A percentile compares a stretch with the other conserved stretches of the same genome.
Conservation (phyloP, 177 flowering plant species). For the Vitis hybrid region DNA sequence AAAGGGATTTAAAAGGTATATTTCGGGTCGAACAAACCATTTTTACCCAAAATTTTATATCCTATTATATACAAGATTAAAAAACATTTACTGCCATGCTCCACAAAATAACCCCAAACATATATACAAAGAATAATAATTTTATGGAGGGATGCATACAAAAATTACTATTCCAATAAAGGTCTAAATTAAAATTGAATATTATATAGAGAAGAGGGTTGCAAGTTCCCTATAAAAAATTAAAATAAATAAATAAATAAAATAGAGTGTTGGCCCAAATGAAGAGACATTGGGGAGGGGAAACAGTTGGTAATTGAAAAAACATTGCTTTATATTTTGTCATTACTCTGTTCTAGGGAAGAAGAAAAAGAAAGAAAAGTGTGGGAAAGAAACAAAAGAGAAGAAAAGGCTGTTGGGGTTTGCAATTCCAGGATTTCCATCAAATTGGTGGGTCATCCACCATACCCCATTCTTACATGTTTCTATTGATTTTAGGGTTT, state of each 20-base stretch:
- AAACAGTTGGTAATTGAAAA: background rate
- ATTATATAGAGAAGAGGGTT: background rate
- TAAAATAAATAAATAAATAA: background rate
- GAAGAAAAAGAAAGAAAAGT: background rate
- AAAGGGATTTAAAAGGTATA: too few relatives aligned
- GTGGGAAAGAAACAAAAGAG: constrained; percentile 7
- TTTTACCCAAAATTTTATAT: too few relatives aligned
- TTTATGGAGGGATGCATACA: too few relatives aligned
- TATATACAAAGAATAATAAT: too few relatives aligned
- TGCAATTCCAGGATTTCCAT: constrained; percentile 13
- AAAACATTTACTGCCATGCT: too few relatives aligned
- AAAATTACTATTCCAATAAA: too few relatives aligned
- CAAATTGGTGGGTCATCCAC: constrained; percentile 2
- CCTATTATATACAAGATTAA: too few relatives aligned
- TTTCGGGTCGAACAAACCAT: too few relatives aligned
- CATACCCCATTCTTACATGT: background rate
- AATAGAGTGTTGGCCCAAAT: background rate
- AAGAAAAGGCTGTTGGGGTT: background rate
- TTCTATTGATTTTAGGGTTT: constrained; percentile 12
- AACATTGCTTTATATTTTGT: constrained; percentile 8
- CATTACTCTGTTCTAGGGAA: constrained; percentile 17
- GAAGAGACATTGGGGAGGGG: constrained; percentile 10
- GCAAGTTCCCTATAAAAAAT: constrained; percentile 4
- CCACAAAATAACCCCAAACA: too few relatives aligned
- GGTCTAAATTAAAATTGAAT: background rate